Evolutionary conservation across 352 stramenopile species (phyloP).

Genomic region (Saprolegnia diclina): DNA sequence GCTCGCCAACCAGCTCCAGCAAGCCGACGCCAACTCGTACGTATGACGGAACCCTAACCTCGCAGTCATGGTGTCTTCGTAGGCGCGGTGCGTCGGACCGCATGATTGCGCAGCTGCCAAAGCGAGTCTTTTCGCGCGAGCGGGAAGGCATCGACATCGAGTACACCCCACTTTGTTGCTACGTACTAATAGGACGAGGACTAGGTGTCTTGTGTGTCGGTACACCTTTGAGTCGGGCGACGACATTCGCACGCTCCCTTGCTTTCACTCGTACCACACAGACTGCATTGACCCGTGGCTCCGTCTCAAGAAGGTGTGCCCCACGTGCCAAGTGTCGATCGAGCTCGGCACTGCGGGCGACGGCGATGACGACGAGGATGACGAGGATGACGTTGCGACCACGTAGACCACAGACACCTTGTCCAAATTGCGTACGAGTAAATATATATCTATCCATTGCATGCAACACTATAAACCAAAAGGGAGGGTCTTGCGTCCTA

Average conservation of each 20-base stretch:
- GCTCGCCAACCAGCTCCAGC: conserved; percentile 27
- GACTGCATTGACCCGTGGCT: conserved; percentile 92
- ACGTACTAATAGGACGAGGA: neutral
- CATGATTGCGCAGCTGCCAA: conserved; percentile 76
- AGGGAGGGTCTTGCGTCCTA: too few relatives aligned
- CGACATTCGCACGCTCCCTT: conserved; percentile 90
- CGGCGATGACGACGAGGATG: neutral
- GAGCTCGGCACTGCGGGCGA: conserved; percentile 33
- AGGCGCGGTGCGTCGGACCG: conserved; percentile 31
- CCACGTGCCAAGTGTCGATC: conserved; percentile 83
- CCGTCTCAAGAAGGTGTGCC: conserved; percentile 87
- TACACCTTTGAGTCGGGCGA: conserved; percentile 85
- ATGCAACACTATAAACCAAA: neutral
- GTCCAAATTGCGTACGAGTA: neutral
- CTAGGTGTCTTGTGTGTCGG: conserved; percentile 90
- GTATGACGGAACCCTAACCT: neutral
- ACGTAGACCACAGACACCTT: neutral
- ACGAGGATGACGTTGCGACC: neutral
- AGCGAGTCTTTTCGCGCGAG: conserved; percentile 53
- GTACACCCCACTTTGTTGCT: too few relatives aligned
- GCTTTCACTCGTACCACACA: conserved; percentile 92
- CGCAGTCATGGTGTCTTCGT: neutral
- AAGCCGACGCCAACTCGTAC: conserved; percentile 25
- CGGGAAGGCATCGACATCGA: conserved; percentile 7
- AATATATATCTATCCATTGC: conserved; percentile 8